Conservation (phyloP, 768 basidiomycete species). For the Pholiota microspora region DNA sequence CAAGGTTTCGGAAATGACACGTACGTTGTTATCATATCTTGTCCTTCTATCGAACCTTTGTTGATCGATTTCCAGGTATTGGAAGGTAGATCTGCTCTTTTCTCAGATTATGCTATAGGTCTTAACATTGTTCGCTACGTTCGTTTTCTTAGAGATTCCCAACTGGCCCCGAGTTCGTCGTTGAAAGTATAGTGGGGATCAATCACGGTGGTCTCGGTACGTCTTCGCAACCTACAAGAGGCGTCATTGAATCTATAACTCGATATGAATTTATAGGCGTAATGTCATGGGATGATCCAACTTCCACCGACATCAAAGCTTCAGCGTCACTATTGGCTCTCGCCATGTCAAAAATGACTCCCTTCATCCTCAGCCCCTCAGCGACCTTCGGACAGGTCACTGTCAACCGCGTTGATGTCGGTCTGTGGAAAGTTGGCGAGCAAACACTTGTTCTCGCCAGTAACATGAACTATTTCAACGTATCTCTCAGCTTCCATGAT, state of each 20-base stretch:
- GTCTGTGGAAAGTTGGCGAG: slow-evolving; percentile 42
- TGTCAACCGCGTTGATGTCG: slow-evolving; percentile 42
- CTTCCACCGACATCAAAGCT: slow-evolving; percentile 48
- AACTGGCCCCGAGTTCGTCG: slow-evolving; percentile 68
- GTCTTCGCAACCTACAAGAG: too few species aligned
- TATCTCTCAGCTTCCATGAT: slow-evolving; percentile 29
- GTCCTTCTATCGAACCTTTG: neutral
- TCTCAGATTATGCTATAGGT: neutral
- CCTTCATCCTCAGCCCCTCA: slow-evolving; percentile 42
- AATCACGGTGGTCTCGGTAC: slow-evolving; percentile 66
- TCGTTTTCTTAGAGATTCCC: slow-evolving; percentile 42
- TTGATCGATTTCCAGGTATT: slow-evolving; percentile 34
- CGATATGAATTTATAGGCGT: slow-evolving; percentile 41
- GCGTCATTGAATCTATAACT: too few species aligned
- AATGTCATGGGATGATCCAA: slow-evolving; percentile 56
- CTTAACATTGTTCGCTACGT: too few species aligned
- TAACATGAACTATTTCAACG: slow-evolving; percentile 45
- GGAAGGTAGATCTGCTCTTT: slow-evolving; percentile 39
- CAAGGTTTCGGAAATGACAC: slow-evolving; percentile 70
- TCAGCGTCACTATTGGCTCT: slow-evolving; percentile 48
- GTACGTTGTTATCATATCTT: slow-evolving; percentile 30
- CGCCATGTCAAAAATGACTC: slow-evolving; percentile 41
- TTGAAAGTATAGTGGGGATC: slow-evolving; percentile 62
- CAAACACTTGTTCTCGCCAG: slow-evolving; percentile 48
- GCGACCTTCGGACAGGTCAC: slow-evolving; percentile 41